Evolutionary conservation across 2,329 filamentous ascomycete genomes (phyloP), one percentile per base, ranked within the genome.

Genomic region (Xylaria sp.): DNA sequence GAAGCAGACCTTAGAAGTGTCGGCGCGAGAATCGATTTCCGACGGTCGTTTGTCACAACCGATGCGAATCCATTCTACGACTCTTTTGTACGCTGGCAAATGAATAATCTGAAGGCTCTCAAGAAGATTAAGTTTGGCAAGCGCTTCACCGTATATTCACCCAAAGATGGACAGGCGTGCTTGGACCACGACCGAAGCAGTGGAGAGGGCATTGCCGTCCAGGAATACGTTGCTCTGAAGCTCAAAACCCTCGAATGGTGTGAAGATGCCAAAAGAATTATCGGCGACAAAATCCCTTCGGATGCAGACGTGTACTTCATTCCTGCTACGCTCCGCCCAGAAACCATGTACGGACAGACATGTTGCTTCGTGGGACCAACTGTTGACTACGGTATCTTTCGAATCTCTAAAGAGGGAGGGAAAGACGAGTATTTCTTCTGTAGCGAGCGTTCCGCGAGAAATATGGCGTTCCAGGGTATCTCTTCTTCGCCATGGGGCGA

Each of bases 331-430:
- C 87, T 99, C 70, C 88, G 96, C 71, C 94, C 96, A 2, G 96
- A 99, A 85, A 99, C 96, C 43, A 98, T 99, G 95, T 99, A 98
- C 79, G 97, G 97, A 49, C 96, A 98, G 82, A 97, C 91, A 3
- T 97, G 93, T 83, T 97, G 94, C 80, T 99, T 98, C 75, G 93
- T 99, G 57, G 93, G 94, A 3, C 95, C 96, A 10, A 92, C 92
- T 78, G 92, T 98, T 77, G 89, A 86, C 54, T 99, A 99, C 77
- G 95, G 95, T 60, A 83, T 99, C 71, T 98, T 93, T 62, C 71
- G 33, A n/a, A 49, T 69, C 13, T 51, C 63, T 5, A 67, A 73
- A 70, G 31, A 69, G 60, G 46, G 92, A 93, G 81, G 89, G 90
- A 64, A 88, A 36, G 65, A 87, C 25, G 92, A 97, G 74, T 97